These are phyloP conservation scores for Rhizopogon vesiculosus DNA, from an alignment of 768 basidiomycete species.

Conservation along the genomic window DNA sequence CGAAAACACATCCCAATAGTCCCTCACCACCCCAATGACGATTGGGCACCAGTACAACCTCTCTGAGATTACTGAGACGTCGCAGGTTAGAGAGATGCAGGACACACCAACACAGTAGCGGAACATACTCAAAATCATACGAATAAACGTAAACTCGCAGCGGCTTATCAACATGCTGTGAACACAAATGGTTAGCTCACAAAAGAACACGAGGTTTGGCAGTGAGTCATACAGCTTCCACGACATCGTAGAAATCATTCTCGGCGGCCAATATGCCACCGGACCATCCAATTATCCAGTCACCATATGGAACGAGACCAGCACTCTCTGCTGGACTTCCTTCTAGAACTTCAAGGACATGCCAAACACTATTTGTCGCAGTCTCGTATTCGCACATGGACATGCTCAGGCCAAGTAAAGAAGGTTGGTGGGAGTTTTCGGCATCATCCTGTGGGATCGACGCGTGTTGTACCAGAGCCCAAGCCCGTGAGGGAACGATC, in stretches of 20 bases:
- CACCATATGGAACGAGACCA: conserved; percentile 87
- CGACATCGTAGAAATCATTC: conserved; percentile 94
- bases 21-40: conserved; percentile 98
- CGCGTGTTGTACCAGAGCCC: conserved; percentile 53
- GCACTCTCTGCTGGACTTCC: conserved; percentile 96
- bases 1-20: conserved; percentile 91
- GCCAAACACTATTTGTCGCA: conserved; percentile 94
- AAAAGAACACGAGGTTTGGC: background rate
- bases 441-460: conserved; percentile 34
- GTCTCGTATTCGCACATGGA: conserved; percentile 87
- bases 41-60: conserved; percentile 93
- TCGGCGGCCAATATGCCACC: conserved; percentile 89
- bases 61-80: conserved; percentile 69
- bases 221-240: conserved; percentile 70
- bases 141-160: conserved; percentile 95
- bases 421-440: conserved; percentile 59
- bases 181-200: conserved; percentile 1
- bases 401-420: conserved; percentile 91
- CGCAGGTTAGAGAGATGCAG: conserved; percentile 6
- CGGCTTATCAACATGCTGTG: conserved; percentile 89
- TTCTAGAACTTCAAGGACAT: conserved; percentile 94
- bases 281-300: conserved; percentile 86
- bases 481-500: conserved; percentile 79
- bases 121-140: conserved; percentile 87
- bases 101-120: background rate